These are phyloP conservation scores for Imleria badia DNA, from an alignment of 768 basidiomycete species.

Conservation along the genomic window DNA sequence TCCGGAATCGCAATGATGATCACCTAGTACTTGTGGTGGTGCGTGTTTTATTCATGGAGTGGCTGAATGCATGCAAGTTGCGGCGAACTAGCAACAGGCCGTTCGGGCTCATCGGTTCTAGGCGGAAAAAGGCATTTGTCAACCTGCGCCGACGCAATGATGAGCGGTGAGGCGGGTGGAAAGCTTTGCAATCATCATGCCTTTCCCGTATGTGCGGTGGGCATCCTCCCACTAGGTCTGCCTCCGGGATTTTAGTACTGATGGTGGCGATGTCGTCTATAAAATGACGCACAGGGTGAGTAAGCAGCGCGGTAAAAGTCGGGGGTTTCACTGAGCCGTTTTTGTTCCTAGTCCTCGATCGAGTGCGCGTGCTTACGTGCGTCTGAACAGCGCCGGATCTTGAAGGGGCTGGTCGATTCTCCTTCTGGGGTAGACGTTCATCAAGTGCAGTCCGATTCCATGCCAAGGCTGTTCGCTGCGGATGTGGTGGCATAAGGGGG, in stretches of 20 bases:
- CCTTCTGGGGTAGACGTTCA: conserved; percentile 45
- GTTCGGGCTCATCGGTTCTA: conserved; percentile 76
- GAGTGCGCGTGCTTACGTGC: conserved; percentile 72
- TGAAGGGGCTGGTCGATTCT: background rate
- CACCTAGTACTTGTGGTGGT: conserved; percentile 70
- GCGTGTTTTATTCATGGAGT: conserved; percentile 38
- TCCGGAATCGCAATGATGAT: conserved; percentile 76
- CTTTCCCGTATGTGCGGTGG: conserved; percentile 22
- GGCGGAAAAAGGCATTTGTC: conserved; percentile 62
- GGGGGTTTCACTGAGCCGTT: background rate
- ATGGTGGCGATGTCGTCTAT: conserved; percentile 56
- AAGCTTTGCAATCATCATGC: conserved; percentile 2
- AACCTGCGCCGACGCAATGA: conserved; percentile 49
- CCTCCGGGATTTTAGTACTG: conserved; percentile 22
- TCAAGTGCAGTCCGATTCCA: conserved; percentile 79
- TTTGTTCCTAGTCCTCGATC: conserved; percentile 52
- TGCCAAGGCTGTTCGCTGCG: conserved; percentile 72
- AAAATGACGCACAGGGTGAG: conserved; percentile 79
- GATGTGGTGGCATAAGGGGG: conserved; percentile 64
- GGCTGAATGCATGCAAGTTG: background rate
- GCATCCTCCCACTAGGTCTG: conserved; percentile 1
- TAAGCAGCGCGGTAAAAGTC: conserved; percentile 12
- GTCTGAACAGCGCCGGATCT: conserved; percentile 24
- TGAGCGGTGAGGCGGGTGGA: conserved; percentile 34
- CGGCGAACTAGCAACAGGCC: conserved; percentile 27